Percentiles rank a stretch among this genome's conserved stretches.
These are phyloP conservation scores for Lactarius vividus DNA, from an alignment of 768 basidiomycete species.

Conservation along the genomic window DNA sequence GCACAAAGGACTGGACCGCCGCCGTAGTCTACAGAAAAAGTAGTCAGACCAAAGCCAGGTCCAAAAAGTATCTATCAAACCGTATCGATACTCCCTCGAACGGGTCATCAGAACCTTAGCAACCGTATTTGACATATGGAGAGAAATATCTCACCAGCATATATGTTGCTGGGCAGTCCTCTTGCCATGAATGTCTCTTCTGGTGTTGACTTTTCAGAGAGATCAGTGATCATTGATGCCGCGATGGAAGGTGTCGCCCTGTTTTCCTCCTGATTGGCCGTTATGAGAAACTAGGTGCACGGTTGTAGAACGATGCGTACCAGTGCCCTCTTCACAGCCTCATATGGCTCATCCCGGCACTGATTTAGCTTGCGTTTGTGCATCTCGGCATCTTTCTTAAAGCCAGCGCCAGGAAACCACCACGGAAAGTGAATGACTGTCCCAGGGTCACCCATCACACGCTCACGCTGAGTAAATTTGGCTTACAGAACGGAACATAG, in stretches of 20 bases:
- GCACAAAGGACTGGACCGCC: slow-evolving; percentile 30
- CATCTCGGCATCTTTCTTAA: slow-evolving; percentile 27
- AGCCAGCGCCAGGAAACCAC: slow-evolving; percentile 34
- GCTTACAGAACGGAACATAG: slow-evolving; percentile 32
- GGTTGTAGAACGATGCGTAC: slow-evolving; percentile 15
- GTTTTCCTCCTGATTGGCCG: slow-evolving; percentile 4
- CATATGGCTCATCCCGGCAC: slow-evolving; percentile 29
- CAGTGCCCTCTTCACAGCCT: slow-evolving; percentile 29
- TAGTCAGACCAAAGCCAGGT: background rate
- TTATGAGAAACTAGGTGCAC: background rate
- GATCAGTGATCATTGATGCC: slow-evolving; percentile 4
- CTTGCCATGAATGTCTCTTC: slow-evolving; percentile 15
- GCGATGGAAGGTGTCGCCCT: slow-evolving; percentile 15
- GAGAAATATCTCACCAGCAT: background rate
- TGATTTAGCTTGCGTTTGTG: slow-evolving; percentile 24
- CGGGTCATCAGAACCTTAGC: background rate
- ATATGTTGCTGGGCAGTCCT: slow-evolving; percentile 14
- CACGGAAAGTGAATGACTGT: slow-evolving; percentile 32
- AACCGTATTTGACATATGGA: background rate
- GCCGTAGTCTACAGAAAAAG: slow-evolving; percentile 21
- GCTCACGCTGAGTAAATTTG: background rate
- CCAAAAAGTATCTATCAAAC: slow-evolving; percentile 1
- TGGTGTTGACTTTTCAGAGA: slow-evolving; percentile 11
- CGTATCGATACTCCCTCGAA: slow-evolving; percentile 15
- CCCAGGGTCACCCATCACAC: background rate